A percentile compares a stretch with the other conserved stretches of the same genome.
Evolutionary conservation across 164 flowering plant genomes (phyloP).

Genomic region (Euptelea pleiosperma): DNA sequence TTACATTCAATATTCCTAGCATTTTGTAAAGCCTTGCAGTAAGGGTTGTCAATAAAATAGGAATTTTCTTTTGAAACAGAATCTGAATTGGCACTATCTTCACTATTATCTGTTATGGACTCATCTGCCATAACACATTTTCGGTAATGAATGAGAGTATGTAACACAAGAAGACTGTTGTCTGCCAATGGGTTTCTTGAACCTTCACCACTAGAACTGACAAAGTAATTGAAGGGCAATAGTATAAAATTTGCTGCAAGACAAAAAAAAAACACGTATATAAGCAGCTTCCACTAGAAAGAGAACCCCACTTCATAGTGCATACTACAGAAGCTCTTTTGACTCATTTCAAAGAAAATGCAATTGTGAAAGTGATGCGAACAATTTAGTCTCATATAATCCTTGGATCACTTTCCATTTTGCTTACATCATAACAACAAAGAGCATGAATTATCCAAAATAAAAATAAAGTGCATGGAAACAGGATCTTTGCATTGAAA

Average conservation of each 20-base stretch:
- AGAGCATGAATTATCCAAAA: too few relatives aligned
- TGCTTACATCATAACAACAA: neutral
- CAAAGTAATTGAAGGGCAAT: constrained; percentile 71
- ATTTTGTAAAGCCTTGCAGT: constrained; percentile 70
- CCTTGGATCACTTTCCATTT: too few relatives aligned
- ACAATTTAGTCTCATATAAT: neutral
- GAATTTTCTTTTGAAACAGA: constrained; percentile 42
- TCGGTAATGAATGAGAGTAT: constrained; percentile 72
- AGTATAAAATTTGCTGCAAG: constrained; percentile 80
- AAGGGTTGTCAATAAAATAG: constrained; percentile 67
- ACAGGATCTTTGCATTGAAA: neutral
- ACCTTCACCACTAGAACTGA: constrained; percentile 59
- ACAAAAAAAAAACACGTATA: constrained; percentile 16
- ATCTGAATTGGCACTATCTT: constrained; percentile 39
- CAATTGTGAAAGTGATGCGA: neutral
- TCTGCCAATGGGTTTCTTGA: constrained; percentile 73
- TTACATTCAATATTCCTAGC: constrained; percentile 87
- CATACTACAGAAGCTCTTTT: too few relatives aligned
- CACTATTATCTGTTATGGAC: constrained; percentile 31
- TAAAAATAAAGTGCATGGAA: neutral
- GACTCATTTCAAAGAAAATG: neutral
- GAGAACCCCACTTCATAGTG: too few relatives aligned
- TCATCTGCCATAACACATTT: constrained; percentile 50
- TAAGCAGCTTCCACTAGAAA: constrained; percentile 11
- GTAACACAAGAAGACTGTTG: constrained; percentile 69